Conservation (phyloP, 2,329 filamentous ascomycete genomes). For the Colletotrichum chrysophilum region DNA sequence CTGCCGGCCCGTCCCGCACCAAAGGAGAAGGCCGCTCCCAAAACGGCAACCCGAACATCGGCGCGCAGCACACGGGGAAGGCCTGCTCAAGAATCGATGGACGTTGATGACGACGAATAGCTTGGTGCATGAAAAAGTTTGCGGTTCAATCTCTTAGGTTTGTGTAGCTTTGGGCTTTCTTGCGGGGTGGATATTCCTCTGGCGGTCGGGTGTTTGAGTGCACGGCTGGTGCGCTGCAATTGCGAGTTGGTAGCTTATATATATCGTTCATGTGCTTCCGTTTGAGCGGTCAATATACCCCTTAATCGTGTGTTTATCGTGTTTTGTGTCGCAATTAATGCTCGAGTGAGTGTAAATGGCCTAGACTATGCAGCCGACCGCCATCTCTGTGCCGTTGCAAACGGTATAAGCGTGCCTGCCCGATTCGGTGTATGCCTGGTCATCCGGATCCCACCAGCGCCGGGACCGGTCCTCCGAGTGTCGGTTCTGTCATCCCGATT, state of each 20-base stretch:
- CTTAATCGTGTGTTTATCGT: neutral
- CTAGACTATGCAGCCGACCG: neutral
- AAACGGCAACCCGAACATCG: slow-evolving; percentile 7
- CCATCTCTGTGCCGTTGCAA: neutral
- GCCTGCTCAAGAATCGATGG: slow-evolving; percentile 35
- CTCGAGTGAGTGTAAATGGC: neutral
- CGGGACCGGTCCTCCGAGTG: neutral
- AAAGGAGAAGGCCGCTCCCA: slow-evolving; percentile 19
- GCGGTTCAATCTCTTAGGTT: neutral
- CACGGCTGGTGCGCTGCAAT: neutral
- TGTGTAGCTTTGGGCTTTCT: slow-evolving; percentile 10
- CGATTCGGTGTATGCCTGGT: neutral
- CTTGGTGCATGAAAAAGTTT: neutral
- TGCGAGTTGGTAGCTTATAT: neutral
- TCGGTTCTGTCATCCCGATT: neutral
- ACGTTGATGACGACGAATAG: slow-evolving; percentile 36
- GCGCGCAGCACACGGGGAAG: slow-evolving; percentile 25
- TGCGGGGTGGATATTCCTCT: neutral
- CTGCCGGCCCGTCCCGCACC: slow-evolving; percentile 21
- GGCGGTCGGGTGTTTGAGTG: neutral
- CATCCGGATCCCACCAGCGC: neutral
- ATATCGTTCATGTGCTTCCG: neutral
- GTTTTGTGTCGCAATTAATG: neutral
- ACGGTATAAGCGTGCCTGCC: neutral
- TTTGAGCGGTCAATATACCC: slow-evolving; percentile 3